phyloP scores from a whole-genome alignment of 2,329 filamentous ascomycete species.

The Leptodontidium sp. region DNA sequence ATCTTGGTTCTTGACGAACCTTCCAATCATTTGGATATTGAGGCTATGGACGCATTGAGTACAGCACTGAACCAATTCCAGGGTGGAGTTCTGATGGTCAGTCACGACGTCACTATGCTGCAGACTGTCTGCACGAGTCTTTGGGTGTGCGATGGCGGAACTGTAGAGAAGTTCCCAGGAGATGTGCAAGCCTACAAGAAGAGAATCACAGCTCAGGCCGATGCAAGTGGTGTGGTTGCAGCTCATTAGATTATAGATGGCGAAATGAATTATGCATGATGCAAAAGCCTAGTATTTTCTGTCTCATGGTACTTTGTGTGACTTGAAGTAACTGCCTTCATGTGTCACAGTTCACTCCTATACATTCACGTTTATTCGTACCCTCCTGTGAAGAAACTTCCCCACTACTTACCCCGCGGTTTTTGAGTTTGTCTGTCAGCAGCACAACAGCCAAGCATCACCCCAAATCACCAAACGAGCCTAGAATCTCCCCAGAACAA shows the following conservation, averaged over 20 bases:
- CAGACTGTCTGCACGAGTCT: constrained; percentile 93
- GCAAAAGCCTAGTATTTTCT: background rate
- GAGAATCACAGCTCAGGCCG: constrained; percentile 88
- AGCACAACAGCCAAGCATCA: no score
- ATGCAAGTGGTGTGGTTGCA: constrained; percentile 79
- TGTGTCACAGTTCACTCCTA: background rate
- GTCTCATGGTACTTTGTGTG: background rate
- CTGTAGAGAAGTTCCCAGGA: constrained; percentile 94
- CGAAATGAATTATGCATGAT: background rate
- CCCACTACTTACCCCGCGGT: no score
- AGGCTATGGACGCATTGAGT: constrained; percentile 93
- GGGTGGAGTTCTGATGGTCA: constrained; percentile 97
- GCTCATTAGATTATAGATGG: constrained; percentile 37
- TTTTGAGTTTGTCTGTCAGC: no score
- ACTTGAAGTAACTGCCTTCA: background rate
- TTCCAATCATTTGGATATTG: constrained; percentile 98
- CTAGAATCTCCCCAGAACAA: no score
- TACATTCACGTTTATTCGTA: background rate
- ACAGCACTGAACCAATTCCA: constrained; percentile 86
- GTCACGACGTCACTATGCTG: constrained; percentile 98
- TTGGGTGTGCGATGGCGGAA: constrained; percentile 96
- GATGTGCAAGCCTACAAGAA: constrained; percentile 98
- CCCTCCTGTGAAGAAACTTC: background rate
- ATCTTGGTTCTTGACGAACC: constrained; percentile 98
- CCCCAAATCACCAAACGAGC: no score